A percentile compares a stretch with the other conserved stretches of the same genome.
Conservation (phyloP, 208 protist genomes). For the Herpetomonas muscarum region DNA sequence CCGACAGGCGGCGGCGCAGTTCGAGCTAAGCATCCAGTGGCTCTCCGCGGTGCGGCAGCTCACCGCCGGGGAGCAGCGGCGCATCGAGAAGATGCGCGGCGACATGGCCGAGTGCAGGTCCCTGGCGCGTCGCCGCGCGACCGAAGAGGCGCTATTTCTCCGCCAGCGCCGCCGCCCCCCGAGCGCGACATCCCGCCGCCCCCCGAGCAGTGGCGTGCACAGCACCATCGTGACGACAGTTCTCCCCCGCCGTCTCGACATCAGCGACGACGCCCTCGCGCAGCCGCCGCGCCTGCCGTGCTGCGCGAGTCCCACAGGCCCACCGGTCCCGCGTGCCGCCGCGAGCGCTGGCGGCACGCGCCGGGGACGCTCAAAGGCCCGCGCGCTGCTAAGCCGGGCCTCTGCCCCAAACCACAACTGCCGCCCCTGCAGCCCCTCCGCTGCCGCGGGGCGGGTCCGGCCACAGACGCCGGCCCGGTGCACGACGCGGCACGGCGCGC, state of each 20-base stretch:
- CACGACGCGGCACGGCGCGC: too few species aligned
- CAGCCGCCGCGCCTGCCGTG: background rate
- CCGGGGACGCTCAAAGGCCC: too few species aligned
- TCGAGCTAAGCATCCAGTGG: slow-evolving; percentile 62
- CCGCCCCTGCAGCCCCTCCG: too few species aligned
- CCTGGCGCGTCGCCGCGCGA: slow-evolving; percentile 16
- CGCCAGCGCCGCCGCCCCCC: background rate
- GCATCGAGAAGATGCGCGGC: slow-evolving; percentile 28
- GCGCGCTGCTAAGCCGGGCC: too few species aligned
- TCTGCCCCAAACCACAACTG: too few species aligned
- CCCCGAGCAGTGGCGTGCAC: slow-evolving; percentile 14
- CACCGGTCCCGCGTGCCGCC: too few species aligned
- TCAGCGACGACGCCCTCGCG: slow-evolving; percentile 13
- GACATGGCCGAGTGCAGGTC: slow-evolving; percentile 30
- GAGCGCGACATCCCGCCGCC: background rate
- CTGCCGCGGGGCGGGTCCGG: too few species aligned
- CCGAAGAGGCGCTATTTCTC: slow-evolving; percentile 20
- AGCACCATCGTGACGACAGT: slow-evolving; percentile 62
- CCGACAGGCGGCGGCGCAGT: slow-evolving; percentile 39
- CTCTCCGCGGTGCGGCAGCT: slow-evolving; percentile 33
- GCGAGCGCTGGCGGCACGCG: too few species aligned
- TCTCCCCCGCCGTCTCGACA: slow-evolving; percentile 43
- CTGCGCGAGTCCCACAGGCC: too few species aligned
- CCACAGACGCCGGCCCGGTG: too few species aligned
- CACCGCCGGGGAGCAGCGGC: slow-evolving; percentile 33